A percentile compares a stretch with the other conserved stretches of the same genome.
Evolutionary conservation across 1,284 basidiomycete species (phyloP).

Genomic region (Trametes pubescens): DNA sequence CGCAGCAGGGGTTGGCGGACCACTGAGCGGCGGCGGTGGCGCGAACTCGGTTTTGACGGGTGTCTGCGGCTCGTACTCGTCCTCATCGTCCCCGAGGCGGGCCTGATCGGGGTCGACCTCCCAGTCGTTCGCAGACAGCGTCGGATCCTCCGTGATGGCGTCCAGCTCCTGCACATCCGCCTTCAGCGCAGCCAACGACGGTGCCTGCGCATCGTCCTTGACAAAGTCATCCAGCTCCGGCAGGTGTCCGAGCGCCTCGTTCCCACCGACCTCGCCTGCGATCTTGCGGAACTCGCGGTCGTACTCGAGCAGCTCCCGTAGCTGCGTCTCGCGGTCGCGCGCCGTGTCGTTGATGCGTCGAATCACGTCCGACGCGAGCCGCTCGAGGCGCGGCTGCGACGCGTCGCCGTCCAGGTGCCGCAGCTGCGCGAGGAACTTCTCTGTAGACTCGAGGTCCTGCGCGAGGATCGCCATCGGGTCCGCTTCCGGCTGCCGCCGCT

Average conservation of each 20-base stretch:
- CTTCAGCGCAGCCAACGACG: constrained; percentile 22
- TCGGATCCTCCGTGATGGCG: constrained; percentile 57
- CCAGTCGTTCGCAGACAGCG: constrained; percentile 53
- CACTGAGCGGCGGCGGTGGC: constrained; percentile 52
- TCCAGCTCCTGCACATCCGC: constrained; percentile 43
- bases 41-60: constrained; percentile 62
- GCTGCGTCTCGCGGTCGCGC: constrained; percentile 78
- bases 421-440: constrained; percentile 76
- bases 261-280: constrained; percentile 76
- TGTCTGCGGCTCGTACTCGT: constrained; percentile 52
- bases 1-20: constrained; percentile 54
- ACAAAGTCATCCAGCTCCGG: constrained; percentile 67
- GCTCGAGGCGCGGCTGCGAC: constrained; percentile 66
- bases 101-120: constrained; percentile 64
- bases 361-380: constrained; percentile 77
- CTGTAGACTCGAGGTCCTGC: constrained; percentile 77
- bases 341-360: constrained; percentile 76
- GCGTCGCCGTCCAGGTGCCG: constrained; percentile 70
- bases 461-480: constrained; percentile 78
- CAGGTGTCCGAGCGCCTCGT: constrained; percentile 72
- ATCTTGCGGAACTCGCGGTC: constrained; percentile 83
- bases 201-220: constrained; percentile 41
- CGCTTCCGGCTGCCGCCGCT: constrained; percentile 53
- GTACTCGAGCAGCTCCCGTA: constrained; percentile 76
- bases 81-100: constrained; percentile 50